A percentile compares a stretch with the other conserved stretches of the same genome.
Conservation (phyloP, 2,329 filamentous ascomycete genomes). For the Scopulariopsis brevicaulis region DNA sequence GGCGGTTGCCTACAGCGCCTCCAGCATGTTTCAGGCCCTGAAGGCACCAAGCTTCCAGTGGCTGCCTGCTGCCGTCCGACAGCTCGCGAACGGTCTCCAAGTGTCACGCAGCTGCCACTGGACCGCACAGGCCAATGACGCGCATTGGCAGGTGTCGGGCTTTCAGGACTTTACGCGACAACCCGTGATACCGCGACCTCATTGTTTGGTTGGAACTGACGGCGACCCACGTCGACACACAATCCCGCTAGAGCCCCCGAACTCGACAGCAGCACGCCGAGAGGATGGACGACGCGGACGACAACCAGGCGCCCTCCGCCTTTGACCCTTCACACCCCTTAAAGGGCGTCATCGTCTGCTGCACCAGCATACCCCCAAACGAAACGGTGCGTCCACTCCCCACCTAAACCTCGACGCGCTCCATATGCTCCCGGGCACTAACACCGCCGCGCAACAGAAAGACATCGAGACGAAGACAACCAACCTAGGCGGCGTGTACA, state of each 20-base stretch:
- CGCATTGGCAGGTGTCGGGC: neutral
- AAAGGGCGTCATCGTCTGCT: conserved; percentile 68
- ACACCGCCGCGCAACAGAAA: conserved; percentile 19
- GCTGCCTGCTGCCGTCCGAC: too few species aligned
- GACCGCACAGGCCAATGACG: neutral
- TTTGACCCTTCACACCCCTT: conserved; percentile 54
- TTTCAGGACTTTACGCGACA: neutral
- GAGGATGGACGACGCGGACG: neutral
- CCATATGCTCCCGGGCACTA: neutral
- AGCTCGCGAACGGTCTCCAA: too few species aligned
- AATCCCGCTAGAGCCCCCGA: neutral
- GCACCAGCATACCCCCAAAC: conserved; percentile 73
- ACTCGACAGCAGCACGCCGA: neutral
- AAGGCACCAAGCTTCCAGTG: too few species aligned
- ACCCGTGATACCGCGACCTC: neutral
- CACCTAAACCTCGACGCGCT: neutral
- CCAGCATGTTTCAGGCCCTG: too few species aligned
- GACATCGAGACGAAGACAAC: conserved; percentile 52
- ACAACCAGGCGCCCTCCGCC: conserved; percentile 6
- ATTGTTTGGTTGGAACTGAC: neutral
- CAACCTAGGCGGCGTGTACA: conserved; percentile 80
- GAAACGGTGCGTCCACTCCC: conserved; percentile 48
- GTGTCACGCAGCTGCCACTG: too few species aligned
- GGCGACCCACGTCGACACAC: neutral
- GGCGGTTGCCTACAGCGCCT: too few species aligned